Percentiles rank a stretch among this genome's conserved stretches.
Conservation (phyloP, 371 early-diverging fungal species). For the Mucor irregularis region DNA sequence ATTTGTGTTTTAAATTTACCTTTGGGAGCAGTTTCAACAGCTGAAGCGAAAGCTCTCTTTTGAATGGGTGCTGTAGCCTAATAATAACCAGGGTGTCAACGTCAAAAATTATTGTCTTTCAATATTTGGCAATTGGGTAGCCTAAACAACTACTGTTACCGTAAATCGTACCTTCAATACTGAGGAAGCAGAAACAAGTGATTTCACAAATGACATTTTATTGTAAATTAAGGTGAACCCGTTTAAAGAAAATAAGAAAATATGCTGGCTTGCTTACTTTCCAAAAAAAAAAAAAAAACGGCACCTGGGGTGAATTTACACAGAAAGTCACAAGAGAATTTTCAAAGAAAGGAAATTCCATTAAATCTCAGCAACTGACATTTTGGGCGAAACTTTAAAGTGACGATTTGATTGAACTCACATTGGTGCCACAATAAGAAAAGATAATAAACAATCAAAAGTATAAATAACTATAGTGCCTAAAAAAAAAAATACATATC, state of each 20-base stretch:
- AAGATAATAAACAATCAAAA: no score
- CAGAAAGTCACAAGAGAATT: no score
- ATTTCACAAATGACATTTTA: constrained; percentile 8
- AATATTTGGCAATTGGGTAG: background rate
- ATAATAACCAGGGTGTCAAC: background rate
- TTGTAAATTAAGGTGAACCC: background rate
- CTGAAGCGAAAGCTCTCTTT: constrained; percentile 29
- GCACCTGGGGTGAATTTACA: background rate
- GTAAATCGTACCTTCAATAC: constrained; percentile 3
- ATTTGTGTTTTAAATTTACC: constrained; percentile 3
- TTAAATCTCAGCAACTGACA: no score
- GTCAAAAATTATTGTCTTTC: background rate
- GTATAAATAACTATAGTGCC: no score
- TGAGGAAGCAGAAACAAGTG: background rate
- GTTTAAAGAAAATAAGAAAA: background rate
- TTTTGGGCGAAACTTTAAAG: no score
- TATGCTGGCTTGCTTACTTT: no score
- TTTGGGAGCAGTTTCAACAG: constrained; percentile 23
- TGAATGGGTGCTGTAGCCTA: constrained; percentile 15
- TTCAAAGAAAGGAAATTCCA: no score
- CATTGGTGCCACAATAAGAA: no score
- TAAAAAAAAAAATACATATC: no score
- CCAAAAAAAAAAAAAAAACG: background rate
- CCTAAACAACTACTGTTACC: background rate
- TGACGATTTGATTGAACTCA: no score